Percentiles rank a stretch among this genome's conserved stretches.
These are phyloP conservation scores for Ramalina intermedia DNA, from an alignment of 495 filamentous ascomycete species.

Conservation along the genomic window DNA sequence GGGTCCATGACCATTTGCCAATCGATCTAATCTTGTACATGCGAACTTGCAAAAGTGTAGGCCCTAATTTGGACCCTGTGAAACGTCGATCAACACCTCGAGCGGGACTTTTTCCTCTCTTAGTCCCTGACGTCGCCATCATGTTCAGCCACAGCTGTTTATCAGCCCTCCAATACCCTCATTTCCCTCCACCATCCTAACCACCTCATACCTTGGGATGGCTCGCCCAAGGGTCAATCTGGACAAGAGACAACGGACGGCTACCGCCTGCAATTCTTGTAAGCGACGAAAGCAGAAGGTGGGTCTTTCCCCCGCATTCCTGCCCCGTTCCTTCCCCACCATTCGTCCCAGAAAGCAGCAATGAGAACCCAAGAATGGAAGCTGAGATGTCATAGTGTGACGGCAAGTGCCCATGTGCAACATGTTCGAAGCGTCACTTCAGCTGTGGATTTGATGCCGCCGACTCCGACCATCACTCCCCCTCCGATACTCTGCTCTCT, in stretches of 20 bases:
- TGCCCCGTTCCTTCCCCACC: not conserved
- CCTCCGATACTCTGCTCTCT: not conserved
- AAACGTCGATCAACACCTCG: too few relatives aligned
- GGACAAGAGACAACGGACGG: constrained; percentile 48
- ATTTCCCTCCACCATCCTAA: too few relatives aligned
- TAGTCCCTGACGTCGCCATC: too few relatives aligned
- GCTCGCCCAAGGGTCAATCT: constrained; percentile 49
- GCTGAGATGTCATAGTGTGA: constrained; percentile 37
- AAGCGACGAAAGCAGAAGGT: constrained; percentile 69
- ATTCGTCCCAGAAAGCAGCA: too few relatives aligned
- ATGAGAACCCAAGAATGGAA: too few relatives aligned
- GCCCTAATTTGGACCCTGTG: too few relatives aligned
- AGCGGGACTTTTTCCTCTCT: too few relatives aligned
- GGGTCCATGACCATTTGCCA: too few relatives aligned
- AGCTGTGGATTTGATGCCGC: constrained; percentile 31
- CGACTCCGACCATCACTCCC: not conserved
- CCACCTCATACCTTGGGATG: constrained; percentile 19
- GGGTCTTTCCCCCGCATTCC: constrained; percentile 5
- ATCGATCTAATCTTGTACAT: too few relatives aligned
- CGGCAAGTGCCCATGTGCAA: constrained; percentile 53
- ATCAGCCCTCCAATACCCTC: too few relatives aligned
- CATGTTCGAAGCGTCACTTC: constrained; percentile 45
- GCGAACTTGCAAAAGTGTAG: too few relatives aligned
- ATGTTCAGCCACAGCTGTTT: too few relatives aligned
- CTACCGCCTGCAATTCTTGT: constrained; percentile 61